Evolutionary conservation across 768 basidiomycete species (phyloP), one percentile per base, ranked within the genome.

Genomic region (Naganishia randhawae): DNA sequence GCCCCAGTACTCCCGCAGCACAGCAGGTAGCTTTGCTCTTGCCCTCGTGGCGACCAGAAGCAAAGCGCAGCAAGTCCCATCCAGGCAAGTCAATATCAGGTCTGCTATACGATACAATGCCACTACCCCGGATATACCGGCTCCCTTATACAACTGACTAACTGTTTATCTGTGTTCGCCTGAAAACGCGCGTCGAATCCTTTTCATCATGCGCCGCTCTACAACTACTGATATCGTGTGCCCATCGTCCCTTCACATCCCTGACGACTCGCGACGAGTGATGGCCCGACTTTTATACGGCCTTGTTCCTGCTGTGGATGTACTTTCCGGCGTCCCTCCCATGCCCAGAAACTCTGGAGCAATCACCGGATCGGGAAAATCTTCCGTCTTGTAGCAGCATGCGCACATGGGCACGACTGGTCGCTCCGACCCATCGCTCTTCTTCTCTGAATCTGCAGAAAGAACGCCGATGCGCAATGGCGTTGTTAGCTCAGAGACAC

Each of bases 311-410:
- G 4, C 37, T 25, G 17, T 5, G 6, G 54, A 2, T 17, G 22
- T 32, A 10, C 16, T 31, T 22, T 13, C 54, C 22, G 31, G 33
- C 33, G 31, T 11, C 25, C 25, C 17, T 22, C 11, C 5, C 37
- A 22, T 41, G 25, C 35, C n/a, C 31, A 55, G 27, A 13, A 42
- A 61, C 17, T 61, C 57, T 11, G 37, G 57, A 8, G 57, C 25
- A 39, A 61, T 39, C 57, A 22, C 37, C 7, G 57, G 57, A 7
- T 35, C 27, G 3, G 57, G 37, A 29, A 61, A 61, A 16, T 61
- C 57, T 35, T 22, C 19, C n/a, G 57, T 61, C n/a, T 61, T 31
- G 35, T 61, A 41, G 37, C 57, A 61, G 29, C 57, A 61, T 41
- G 57, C 57, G 37, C 57, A 61, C 57, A 61, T 61, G 4, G 57